Evolutionary conservation across 768 basidiomycete species (phyloP).

Genomic region (Suillus spraguei): DNA sequence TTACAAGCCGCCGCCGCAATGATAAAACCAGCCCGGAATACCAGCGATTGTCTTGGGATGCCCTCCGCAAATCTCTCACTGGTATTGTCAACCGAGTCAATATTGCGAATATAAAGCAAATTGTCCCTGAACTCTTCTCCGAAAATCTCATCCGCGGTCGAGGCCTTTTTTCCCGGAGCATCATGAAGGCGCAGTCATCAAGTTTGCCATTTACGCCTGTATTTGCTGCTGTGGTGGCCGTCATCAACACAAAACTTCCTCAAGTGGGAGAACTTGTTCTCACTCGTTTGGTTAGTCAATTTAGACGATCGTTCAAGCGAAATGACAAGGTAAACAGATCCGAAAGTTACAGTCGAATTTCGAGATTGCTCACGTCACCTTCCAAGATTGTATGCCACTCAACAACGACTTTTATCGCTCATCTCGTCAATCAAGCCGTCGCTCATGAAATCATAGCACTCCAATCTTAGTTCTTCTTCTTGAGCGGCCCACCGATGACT

Average conservation of each 20-base stretch:
- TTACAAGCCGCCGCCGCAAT: conserved; percentile 74
- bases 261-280: conserved; percentile 94
- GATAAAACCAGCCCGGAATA: conserved; percentile 90
- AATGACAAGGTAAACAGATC: conserved; percentile 87
- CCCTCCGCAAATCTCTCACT: conserved; percentile 94
- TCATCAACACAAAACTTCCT: conserved; percentile 97
- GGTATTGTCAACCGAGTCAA: conserved; percentile 99
- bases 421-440: conserved; percentile 91
- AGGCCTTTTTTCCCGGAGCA: conserved; percentile 88
- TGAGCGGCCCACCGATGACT: conserved; percentile 95
- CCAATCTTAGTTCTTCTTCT: conserved; percentile 95
- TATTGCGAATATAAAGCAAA: conserved; percentile 91
- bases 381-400: conserved; percentile 88
- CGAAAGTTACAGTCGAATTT: conserved; percentile 6
- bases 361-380: background rate
- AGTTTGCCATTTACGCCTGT: conserved; percentile 98
- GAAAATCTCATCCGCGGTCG: conserved; percentile 95
- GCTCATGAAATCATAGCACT: conserved; percentile 94
- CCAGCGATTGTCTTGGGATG: conserved; percentile 97
- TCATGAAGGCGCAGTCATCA: conserved; percentile 97
- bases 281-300: conserved; percentile 90
- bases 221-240: conserved; percentile 90
- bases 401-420: conserved; percentile 87
- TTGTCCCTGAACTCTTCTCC: conserved; percentile 86
- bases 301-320: conserved; percentile 90